Percentiles rank a stretch among this genome's conserved stretches.
These are phyloP conservation scores for Chaetomium cochliodes DNA, from an alignment of 495 filamentous ascomycete genomes.

Conservation along the genomic window DNA sequence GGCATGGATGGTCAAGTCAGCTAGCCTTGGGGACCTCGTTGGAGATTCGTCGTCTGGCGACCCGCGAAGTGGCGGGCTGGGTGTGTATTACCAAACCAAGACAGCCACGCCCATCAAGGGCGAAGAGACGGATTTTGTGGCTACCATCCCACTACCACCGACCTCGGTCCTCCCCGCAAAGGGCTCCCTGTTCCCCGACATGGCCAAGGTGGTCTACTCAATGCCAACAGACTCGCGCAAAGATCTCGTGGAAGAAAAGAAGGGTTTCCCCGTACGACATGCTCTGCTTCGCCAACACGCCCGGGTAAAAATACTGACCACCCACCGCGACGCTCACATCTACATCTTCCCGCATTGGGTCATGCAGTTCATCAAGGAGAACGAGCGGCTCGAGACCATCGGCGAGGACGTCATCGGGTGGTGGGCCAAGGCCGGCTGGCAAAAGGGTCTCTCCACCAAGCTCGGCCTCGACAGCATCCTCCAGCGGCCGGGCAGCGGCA, in stretches of 20 bases:
- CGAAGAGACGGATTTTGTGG: conserved; percentile 87
- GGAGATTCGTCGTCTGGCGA: conserved; percentile 39
- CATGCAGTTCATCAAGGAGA: conserved; percentile 70
- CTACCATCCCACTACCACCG: conserved; percentile 61
- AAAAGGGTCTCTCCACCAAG: conserved; percentile 73
- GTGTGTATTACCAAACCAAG: conserved; percentile 86
- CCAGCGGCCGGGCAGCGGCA: conserved; percentile 32
- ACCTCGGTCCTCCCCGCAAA: conserved; percentile 55
- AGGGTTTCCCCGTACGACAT: conserved; percentile 67
- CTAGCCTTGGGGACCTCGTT: conserved; percentile 55
- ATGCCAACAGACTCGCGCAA: conserved; percentile 83
- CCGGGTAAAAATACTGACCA: conserved; percentile 71
- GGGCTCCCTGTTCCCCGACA: conserved; percentile 59
- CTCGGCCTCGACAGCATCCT: conserved; percentile 69
- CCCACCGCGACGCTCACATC: conserved; percentile 82
- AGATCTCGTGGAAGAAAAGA: conserved; percentile 70
- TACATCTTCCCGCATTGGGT: conserved; percentile 94
- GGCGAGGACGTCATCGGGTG: conserved; percentile 90
- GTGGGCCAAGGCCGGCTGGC: conserved; percentile 95
- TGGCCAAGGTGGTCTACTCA: conserved; percentile 67
- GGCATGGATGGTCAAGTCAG: conserved; percentile 86
- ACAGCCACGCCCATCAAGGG: conserved; percentile 73
- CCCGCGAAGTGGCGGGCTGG: conserved; percentile 67
- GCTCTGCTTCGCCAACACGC: conserved; percentile 68
- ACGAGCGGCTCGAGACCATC: conserved; percentile 79